Evolutionary conservation across 768 basidiomycete genomes (phyloP).

Genomic region (Leccinum barrowsii): DNA sequence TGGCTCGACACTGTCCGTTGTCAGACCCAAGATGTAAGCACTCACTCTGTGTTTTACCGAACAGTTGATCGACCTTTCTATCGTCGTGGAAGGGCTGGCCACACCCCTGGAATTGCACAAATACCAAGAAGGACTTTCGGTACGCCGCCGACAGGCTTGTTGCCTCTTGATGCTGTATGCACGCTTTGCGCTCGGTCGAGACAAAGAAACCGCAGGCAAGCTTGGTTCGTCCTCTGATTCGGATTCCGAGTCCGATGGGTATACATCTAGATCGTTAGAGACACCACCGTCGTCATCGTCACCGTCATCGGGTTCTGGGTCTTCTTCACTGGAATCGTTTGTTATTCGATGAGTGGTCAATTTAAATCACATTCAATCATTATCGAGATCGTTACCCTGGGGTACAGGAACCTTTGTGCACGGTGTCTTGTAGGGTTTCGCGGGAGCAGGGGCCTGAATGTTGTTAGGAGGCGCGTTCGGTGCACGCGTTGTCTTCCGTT

Average conservation of each 20-base stretch:
- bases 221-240: slow-evolving; percentile 23
- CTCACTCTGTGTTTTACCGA: slow-evolving; percentile 61
- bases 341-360: slow-evolving; percentile 6
- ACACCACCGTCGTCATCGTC: slow-evolving; percentile 17
- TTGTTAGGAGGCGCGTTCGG: slow-evolving; percentile 11
- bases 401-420: slow-evolving; percentile 9
- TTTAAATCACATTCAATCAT: slow-evolving; percentile 6
- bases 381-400: slow-evolving; percentile 21
- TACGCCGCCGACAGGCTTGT: slow-evolving; percentile 10
- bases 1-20: neutral
- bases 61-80: slow-evolving; percentile 52
- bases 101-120: slow-evolving; percentile 56
- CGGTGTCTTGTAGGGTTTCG: slow-evolving; percentile 15
- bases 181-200: slow-evolving; percentile 8
- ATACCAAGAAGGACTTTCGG: slow-evolving; percentile 27
- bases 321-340: slow-evolving; percentile 27
- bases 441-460: neutral
- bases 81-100: slow-evolving; percentile 55
- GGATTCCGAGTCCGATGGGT: slow-evolving; percentile 29
- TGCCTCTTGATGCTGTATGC: slow-evolving; percentile 1
- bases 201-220: slow-evolving; percentile 5
- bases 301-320: slow-evolving; percentile 23
- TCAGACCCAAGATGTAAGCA: slow-evolving; percentile 12
- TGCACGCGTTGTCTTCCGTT: slow-evolving; percentile 16
- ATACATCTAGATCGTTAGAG: slow-evolving; percentile 30